phyloP scores from a whole-genome alignment of 306 rosid species.

The Chamaecrista fasciculata region DNA sequence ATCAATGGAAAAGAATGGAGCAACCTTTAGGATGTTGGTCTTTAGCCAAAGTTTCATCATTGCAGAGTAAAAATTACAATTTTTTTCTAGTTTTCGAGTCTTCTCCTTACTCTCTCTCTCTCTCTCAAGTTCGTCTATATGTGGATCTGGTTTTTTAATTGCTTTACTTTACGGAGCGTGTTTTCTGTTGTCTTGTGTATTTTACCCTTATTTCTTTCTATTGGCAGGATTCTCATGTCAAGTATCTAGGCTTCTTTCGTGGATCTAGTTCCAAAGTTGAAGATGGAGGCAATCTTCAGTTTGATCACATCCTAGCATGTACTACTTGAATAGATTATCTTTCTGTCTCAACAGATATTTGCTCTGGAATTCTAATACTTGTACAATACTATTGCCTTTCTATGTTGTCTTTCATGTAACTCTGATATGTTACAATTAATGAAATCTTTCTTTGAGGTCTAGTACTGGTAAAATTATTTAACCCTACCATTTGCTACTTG shows the following conservation, averaged over 20 bases:
- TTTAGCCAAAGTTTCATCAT: no score
- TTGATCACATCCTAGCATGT: conserved; percentile 22
- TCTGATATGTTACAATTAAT: conserved; percentile 23
- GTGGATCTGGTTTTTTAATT: not conserved
- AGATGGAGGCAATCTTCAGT: conserved; percentile 18
- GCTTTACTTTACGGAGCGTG: not conserved
- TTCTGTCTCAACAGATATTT: conserved; percentile 15
- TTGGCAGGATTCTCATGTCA: conserved; percentile 18
- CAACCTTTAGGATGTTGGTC: not conserved
- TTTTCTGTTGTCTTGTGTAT: not conserved
- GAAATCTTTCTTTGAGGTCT: not conserved
- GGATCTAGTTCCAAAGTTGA: conserved; percentile 21
- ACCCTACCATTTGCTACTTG: conserved; percentile 1
- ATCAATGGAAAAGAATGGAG: not conserved
- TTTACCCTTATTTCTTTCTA: not conserved
- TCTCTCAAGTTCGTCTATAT: not conserved
- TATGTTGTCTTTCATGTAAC: conserved; percentile 13
- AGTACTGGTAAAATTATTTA: not conserved
- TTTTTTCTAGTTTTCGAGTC: not conserved
- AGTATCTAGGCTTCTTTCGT: conserved; percentile 9
- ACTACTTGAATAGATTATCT: conserved; percentile 8
- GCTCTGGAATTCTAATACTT: not conserved
- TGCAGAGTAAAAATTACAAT: no score
- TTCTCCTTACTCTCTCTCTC: not conserved
- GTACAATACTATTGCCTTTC: not conserved